Evolutionary conservation across 2,329 filamentous ascomycete species (phyloP).

Genomic region (Dendrostoma leiphaemia): DNA sequence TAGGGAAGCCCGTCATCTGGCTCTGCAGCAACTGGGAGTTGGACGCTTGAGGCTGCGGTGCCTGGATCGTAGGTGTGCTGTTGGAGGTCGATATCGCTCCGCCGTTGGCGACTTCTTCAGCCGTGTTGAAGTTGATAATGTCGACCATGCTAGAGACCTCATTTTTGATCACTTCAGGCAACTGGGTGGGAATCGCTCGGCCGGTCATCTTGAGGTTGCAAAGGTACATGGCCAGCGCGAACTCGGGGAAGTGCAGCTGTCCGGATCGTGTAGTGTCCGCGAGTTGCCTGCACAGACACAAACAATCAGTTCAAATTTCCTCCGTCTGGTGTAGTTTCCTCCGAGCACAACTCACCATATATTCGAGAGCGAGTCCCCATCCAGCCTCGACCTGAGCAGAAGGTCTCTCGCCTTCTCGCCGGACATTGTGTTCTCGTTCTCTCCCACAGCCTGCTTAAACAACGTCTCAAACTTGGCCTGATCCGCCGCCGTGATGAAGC

Average conservation of each 20-base stretch:
- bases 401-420: conserved; percentile 91
- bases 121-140: conserved; percentile 93
- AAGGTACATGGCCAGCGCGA: conserved; percentile 96
- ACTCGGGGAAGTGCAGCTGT: conserved; percentile 95
- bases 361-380: conserved; percentile 83
- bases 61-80: conserved; percentile 57
- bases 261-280: conserved; percentile 96
- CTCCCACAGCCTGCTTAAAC: conserved; percentile 91
- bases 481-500: conserved; percentile 92
- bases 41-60: conserved; percentile 72
- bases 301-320: not conserved
- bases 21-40: conserved; percentile 63
- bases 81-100: conserved; percentile 49
- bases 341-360: conserved; percentile 67
- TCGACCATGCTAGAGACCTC: conserved; percentile 99
- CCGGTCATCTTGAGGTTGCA: conserved; percentile 92
- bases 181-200: conserved; percentile 68
- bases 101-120: conserved; percentile 61
- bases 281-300: conserved; percentile 66
- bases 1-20: conserved; percentile 68
- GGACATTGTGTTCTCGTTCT: conserved; percentile 79
- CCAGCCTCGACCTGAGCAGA: conserved; percentile 80
- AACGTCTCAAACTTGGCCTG: conserved; percentile 97
- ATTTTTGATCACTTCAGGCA: conserved; percentile 88
- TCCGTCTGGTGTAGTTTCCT: not conserved